Evolutionary conservation across 257 asterid genomes (phyloP).

Genomic region (Ajuga chamaepitys): DNA sequence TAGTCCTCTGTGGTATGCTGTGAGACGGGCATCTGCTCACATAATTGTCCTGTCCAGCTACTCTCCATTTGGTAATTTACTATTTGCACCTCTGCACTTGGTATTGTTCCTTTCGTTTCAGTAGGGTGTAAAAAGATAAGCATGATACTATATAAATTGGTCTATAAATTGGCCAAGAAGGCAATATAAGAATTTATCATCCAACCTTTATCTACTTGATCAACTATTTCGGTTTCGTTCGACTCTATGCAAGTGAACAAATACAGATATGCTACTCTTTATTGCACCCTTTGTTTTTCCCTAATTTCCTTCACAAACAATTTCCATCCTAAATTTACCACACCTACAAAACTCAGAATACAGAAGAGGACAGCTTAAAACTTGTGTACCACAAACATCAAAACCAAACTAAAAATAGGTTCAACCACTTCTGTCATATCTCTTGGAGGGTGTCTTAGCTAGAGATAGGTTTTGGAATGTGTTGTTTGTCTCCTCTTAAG

Average conservation of each 20-base stretch:
- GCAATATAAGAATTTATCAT: neutral
- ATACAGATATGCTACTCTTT: neutral
- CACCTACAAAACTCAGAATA: neutral
- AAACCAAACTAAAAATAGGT: neutral
- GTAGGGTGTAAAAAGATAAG: neutral
- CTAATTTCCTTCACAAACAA: neutral
- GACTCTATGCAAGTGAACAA: neutral
- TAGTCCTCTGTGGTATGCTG: slow-evolving; percentile 89
- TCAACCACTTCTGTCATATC: neutral
- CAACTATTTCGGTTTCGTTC: neutral
- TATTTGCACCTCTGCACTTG: neutral
- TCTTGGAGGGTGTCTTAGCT: no score
- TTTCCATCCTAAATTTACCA: neutral
- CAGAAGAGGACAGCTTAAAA: neutral
- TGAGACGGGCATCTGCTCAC: slow-evolving; percentile 94
- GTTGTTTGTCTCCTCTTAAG: neutral
- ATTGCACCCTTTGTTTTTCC: neutral
- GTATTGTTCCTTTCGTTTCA: neutral
- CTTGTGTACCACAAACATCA: neutral
- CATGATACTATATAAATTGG: neutral
- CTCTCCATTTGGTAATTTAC: slow-evolving; percentile 80
- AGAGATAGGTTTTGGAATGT: neutral
- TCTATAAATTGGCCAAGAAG: neutral
- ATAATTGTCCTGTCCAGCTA: slow-evolving; percentile 93
- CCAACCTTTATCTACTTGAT: neutral